These are phyloP conservation scores for Talaromyces proteolyticus DNA, from an alignment of 495 filamentous ascomycete genomes.

Conservation along the genomic window DNA sequence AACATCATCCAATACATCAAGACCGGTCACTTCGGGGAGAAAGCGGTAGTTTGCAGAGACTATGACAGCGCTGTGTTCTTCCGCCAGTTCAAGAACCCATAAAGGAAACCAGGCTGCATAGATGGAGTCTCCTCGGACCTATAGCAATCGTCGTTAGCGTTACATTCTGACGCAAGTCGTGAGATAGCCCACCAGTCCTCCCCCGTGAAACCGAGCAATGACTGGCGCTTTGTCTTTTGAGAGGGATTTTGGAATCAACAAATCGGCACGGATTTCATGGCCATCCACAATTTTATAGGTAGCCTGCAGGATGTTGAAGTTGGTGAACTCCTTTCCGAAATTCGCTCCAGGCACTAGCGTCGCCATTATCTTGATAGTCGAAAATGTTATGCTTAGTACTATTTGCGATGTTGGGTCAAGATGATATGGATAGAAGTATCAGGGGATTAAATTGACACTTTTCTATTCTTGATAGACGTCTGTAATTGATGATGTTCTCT, in stretches of 20 bases:
- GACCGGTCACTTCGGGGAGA: conserved; percentile 39
- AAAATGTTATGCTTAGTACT: no score
- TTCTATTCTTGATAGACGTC: no score
- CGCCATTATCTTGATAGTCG: no score
- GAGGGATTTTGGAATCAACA: conserved; percentile 20
- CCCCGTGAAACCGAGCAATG: conserved; percentile 24
- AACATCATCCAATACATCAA: conserved; percentile 43
- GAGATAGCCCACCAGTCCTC: conserved; percentile 19
- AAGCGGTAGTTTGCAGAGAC: conserved; percentile 46
- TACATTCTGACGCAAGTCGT: background rate
- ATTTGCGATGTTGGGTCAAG: no score
- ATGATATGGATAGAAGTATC: no score
- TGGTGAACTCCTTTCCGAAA: no score
- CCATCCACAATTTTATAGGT: conserved; percentile 22
- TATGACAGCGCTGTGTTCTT: conserved; percentile 29
- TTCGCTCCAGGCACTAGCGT: no score
- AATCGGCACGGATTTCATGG: conserved; percentile 25
- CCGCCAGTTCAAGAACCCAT: conserved; percentile 26
- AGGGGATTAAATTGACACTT: no score
- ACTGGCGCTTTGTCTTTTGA: conserved; percentile 14
- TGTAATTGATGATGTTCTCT: no score
- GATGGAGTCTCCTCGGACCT: conserved; percentile 25
- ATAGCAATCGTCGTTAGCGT: background rate
- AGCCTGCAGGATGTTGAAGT: conserved; percentile 20
- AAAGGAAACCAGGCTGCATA: conserved; percentile 21